Evolutionary conservation across 2,329 filamentous ascomycete genomes (phyloP).

Genomic region (Bimuria novae-zelandiae): DNA sequence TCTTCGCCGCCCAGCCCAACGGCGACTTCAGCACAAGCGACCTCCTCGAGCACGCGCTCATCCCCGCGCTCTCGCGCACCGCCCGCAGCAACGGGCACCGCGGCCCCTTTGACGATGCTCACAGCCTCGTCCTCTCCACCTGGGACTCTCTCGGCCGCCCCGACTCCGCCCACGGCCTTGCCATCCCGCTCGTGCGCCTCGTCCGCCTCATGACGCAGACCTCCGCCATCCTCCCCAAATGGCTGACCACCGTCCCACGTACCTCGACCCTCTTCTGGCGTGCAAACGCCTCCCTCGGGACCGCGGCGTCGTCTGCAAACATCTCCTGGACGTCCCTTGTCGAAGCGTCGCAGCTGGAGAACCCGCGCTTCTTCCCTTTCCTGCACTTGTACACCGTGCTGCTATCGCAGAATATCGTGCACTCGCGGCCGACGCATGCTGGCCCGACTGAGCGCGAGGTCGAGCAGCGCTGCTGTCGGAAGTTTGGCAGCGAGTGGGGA

Average conservation of each 20-base stretch:
- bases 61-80: constrained; percentile 25
- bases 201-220: constrained; percentile 34
- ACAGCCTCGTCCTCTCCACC: constrained; percentile 29
- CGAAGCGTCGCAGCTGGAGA: constrained; percentile 20
- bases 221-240: constrained; percentile 26
- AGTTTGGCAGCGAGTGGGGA: constrained; percentile 25
- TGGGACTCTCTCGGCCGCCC: constrained; percentile 34
- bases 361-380: constrained; percentile 26
- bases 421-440: constrained; percentile 12
- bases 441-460: constrained; percentile 8
- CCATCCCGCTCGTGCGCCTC: constrained; percentile 36
- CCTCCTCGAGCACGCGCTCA: constrained; percentile 24
- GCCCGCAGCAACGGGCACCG: constrained; percentile 6
- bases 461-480: constrained; percentile 33
- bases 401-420: constrained; percentile 34
- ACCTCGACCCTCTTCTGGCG: constrained; percentile 33
- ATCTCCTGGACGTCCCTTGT: constrained; percentile 32
- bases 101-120: constrained; percentile 24
- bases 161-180: constrained; percentile 27
- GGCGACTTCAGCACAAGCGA: constrained; percentile 26
- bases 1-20: constrained; percentile 23
- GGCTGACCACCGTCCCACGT: constrained; percentile 27
- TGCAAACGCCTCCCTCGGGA: constrained; percentile 32
- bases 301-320: constrained; percentile 9
- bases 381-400: constrained; percentile 40